These are phyloP conservation scores for Citrus hindsii DNA, from an alignment of 345 rosid genomes.

Conservation along the genomic window DNA sequence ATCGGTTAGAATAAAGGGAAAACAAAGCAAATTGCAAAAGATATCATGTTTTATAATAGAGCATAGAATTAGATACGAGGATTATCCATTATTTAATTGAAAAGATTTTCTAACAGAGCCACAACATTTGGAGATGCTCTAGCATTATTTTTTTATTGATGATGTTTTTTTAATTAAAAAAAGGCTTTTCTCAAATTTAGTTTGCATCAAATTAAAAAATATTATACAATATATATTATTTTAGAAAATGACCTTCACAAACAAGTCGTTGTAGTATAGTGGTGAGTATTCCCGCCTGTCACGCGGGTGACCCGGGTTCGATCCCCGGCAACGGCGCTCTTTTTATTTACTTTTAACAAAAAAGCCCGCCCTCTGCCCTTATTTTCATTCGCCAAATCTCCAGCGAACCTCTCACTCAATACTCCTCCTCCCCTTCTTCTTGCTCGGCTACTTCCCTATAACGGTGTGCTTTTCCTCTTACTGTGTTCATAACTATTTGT, in stretches of 20 bases:
- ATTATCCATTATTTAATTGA: no score
- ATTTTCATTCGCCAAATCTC: neutral
- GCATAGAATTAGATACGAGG: no score
- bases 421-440: neutral
- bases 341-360: neutral
- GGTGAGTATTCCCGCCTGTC: conserved; percentile 68
- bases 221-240: rapidly evolving
- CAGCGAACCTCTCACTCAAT: neutral
- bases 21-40: no score
- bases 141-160: neutral
- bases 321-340: conserved; percentile 87
- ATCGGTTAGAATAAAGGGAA: no score
- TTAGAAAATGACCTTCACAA: rapidly evolving
- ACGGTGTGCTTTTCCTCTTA: neutral
- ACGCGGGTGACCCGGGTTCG: conserved; percentile 91
- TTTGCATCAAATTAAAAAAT: no score
- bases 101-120: neutral
- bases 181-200: no score
- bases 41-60: no score
- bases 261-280: conserved; percentile 61
- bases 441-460: neutral
- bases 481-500: neutral
- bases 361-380: conserved; percentile 4
- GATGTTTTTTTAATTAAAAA: no score
- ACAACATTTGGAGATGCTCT: neutral